phyloP scores from a whole-genome alignment of 768 basidiomycete species.

The Neoboletus subvelutipes region DNA sequence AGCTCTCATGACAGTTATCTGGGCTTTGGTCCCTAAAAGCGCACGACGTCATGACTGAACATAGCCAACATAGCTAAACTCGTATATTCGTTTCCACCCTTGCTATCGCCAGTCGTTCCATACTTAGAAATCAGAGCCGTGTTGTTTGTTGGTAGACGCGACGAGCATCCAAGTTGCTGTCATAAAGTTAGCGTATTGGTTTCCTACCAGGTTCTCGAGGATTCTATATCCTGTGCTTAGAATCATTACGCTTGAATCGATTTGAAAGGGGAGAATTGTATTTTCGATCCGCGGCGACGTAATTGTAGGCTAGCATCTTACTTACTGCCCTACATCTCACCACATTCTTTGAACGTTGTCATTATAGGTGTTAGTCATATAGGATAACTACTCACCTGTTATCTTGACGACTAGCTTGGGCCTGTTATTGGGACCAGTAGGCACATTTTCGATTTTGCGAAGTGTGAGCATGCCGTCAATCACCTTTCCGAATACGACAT shows the following conservation, averaged over 20 bases:
- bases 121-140: no score
- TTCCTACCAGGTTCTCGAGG: background rate
- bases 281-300: background rate
- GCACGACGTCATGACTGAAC: conserved; percentile 6
- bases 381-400: conserved; percentile 52
- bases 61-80: background rate
- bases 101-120: background rate
- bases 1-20: conserved; percentile 37
- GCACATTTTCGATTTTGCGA: conserved; percentile 93
- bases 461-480: conserved; percentile 94
- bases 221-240: background rate
- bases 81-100: background rate
- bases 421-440: conserved; percentile 86
- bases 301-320: background rate
- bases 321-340: conserved; percentile 48
- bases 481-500: conserved; percentile 89
- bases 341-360: conserved; percentile 44
- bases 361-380: background rate
- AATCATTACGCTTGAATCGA: background rate
- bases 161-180: background rate
- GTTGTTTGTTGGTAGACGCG: background rate
- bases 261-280: background rate
- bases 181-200: background rate
- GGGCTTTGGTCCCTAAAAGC: conserved; percentile 38
- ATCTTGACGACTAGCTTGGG: conserved; percentile 90